Percentiles rank a stretch among this genome's conserved stretches.
These are phyloP conservation scores for Symmetrospora coprosmae DNA, from an alignment of 768 basidiomycete genomes.

Conservation along the genomic window DNA sequence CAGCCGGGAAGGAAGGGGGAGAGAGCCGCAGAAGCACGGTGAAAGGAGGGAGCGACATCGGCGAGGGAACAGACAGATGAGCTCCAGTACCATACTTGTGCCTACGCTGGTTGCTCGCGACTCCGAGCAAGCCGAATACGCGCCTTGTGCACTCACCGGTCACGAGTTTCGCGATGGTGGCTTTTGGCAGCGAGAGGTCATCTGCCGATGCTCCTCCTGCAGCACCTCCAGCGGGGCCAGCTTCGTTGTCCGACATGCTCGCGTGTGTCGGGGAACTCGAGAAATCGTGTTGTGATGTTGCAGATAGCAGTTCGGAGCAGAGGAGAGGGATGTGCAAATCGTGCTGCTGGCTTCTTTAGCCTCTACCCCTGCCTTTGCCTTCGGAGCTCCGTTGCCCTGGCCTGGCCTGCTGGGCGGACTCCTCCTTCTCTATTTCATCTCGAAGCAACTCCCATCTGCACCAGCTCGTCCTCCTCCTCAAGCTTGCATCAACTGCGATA, in stretches of 20 bases:
- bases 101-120: too few species aligned
- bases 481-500: background rate
- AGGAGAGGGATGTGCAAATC: background rate
- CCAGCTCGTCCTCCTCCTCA: background rate
- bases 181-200: conserved; percentile 86
- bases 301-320: too few species aligned
- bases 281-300: too few species aligned
- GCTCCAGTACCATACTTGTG: too few species aligned
- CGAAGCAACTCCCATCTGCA: background rate
- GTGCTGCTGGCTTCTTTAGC: background rate
- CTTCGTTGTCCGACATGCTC: conserved; percentile 26
- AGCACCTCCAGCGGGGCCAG: background rate
- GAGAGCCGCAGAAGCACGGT: too few species aligned
- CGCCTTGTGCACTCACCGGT: conserved; percentile 61
- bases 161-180: conserved; percentile 95
- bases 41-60: too few species aligned
- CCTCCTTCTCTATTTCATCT: background rate
- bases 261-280: too few species aligned
- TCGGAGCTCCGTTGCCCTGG: too few species aligned
- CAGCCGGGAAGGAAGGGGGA: too few species aligned
- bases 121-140: too few species aligned
- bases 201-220: conserved; percentile 48
- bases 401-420: background rate
- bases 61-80: too few species aligned
- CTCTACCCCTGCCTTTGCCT: too few species aligned